A percentile compares a stretch with the other conserved stretches of the same genome.
Conservation (phyloP, 805 yeast genomes). For the Candida hispaniensis region DNA sequence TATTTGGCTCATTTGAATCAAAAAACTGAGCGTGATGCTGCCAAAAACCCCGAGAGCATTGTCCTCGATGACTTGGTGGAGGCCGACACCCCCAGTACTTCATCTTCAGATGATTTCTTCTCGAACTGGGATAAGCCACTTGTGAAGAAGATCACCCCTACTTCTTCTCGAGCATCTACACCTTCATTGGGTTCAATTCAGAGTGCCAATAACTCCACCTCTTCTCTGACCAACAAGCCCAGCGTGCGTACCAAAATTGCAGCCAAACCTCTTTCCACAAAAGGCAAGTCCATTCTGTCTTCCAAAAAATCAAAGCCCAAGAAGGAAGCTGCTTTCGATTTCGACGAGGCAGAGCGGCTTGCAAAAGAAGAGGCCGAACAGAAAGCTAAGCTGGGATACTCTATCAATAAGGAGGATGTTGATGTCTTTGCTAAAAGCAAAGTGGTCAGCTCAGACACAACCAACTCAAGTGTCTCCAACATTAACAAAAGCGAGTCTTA, state of each 20-base stretch:
- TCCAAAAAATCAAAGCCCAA: slow-evolving; percentile 28
- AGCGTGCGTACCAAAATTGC: slow-evolving; percentile 11
- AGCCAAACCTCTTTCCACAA: slow-evolving; percentile 17
- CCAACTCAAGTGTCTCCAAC: slow-evolving; percentile 14
- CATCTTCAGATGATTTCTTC: slow-evolving; percentile 70
- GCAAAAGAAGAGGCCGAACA: slow-evolving; percentile 78
- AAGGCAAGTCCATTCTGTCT: slow-evolving; percentile 24
- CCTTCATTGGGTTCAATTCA: slow-evolving; percentile 21
- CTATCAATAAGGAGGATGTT: slow-evolving; percentile 29
- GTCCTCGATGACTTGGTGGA: slow-evolving; percentile 43
- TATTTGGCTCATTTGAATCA: slow-evolving; percentile 73
- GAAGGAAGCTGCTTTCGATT: slow-evolving; percentile 40
- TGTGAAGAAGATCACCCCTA: slow-evolving; percentile 31
- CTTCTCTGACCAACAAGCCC: slow-evolving; percentile 12
- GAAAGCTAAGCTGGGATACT: slow-evolving; percentile 35
- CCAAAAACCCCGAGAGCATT: slow-evolving; percentile 59
- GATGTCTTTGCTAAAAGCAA: slow-evolving; percentile 13
- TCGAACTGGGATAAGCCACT: slow-evolving; percentile 83
- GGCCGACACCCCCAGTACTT: slow-evolving; percentile 20
- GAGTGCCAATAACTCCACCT: slow-evolving; percentile 13
- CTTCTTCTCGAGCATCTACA: slow-evolving; percentile 34
- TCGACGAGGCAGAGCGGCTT: slow-evolving; percentile 59
- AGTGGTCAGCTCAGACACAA: slow-evolving; percentile 9
- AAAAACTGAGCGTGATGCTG: slow-evolving; percentile 55
- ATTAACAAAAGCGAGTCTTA: slow-evolving; percentile 3